Evolutionary conservation across 805 yeast genomes (phyloP).

Genomic region (Monosporozyma unispora): DNA sequence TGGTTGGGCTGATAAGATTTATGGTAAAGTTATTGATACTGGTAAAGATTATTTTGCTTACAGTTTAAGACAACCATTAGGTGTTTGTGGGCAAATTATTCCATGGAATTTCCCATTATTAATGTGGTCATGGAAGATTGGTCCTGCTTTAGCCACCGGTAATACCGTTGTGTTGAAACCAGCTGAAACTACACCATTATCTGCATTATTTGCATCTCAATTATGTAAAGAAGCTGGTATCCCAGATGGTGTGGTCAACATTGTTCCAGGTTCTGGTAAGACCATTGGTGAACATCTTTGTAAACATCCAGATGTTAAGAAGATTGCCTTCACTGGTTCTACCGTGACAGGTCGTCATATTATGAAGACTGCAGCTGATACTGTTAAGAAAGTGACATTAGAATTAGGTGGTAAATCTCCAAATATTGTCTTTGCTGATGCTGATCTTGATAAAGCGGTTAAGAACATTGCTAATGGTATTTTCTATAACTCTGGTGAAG

Average conservation of each 20-base stretch:
- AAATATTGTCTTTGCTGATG: constrained; percentile 78
- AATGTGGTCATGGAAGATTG: constrained; percentile 92
- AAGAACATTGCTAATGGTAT: constrained; percentile 73
- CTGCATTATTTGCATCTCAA: constrained; percentile 67
- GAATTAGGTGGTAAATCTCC: constrained; percentile 98
- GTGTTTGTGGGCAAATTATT: constrained; percentile 91
- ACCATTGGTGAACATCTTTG: constrained; percentile 77
- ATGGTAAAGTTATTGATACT: constrained; percentile 68
- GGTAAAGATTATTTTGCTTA: constrained; percentile 66
- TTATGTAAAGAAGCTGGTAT: constrained; percentile 74
- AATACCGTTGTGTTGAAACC: constrained; percentile 82
- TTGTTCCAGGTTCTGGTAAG: constrained; percentile 80
- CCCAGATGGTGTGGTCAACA: constrained; percentile 86
- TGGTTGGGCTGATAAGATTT: constrained; percentile 84
- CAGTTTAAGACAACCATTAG: constrained; percentile 82
- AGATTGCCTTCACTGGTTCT: constrained; percentile 92
- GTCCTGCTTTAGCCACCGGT: constrained; percentile 88
- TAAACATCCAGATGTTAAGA: constrained; percentile 70
- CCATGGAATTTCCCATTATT: constrained; percentile 96
- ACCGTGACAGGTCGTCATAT: constrained; percentile 82
- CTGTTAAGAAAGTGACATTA: constrained; percentile 82
- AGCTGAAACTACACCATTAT: constrained; percentile 87
- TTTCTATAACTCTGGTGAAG: constrained; percentile 91
- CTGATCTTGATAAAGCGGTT: constrained; percentile 68
- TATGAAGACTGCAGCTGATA: constrained; percentile 70